These are phyloP conservation scores for Nematocida parisii DNA, from an alignment of 371 early-diverging fungal genomes.

Conservation along the genomic window DNA sequence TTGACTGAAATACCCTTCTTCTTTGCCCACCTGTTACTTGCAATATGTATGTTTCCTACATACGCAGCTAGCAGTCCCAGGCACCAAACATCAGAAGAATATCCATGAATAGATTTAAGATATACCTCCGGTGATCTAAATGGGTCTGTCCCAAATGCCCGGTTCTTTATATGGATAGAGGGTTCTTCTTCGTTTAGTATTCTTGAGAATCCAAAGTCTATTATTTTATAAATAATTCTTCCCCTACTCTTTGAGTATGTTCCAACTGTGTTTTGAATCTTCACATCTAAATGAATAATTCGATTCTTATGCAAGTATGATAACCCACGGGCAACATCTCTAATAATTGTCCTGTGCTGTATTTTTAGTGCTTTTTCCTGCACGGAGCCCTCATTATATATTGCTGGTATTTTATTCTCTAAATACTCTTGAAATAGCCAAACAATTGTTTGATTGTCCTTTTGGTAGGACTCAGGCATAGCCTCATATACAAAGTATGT, in stretches of 20 bases:
- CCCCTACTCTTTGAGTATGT: constrained; percentile 21
- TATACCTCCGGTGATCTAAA: constrained; percentile 69
- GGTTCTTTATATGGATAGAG: constrained; percentile 48
- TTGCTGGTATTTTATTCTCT: constrained; percentile 51
- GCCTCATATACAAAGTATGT: constrained; percentile 55
- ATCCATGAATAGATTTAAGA: constrained; percentile 63
- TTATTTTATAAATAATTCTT: constrained; percentile 65
- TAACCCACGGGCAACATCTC: constrained; percentile 62
- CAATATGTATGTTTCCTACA: not conserved
- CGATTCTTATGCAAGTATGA: constrained; percentile 63
- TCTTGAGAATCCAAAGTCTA: constrained; percentile 68
- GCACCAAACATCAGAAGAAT: constrained; percentile 68
- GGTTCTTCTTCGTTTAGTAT: not conserved
- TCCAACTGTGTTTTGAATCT: constrained; percentile 69
- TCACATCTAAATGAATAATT: constrained; percentile 69
- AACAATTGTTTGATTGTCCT: constrained; percentile 58
- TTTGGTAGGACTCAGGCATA: constrained; percentile 25
- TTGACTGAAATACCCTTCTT: not conserved
- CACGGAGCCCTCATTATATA: constrained; percentile 31
- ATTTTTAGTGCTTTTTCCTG: constrained; percentile 29
- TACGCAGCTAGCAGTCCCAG: constrained; percentile 43
- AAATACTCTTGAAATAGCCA: constrained; percentile 68
- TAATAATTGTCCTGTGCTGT: constrained; percentile 58
- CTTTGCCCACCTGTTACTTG: not conserved
- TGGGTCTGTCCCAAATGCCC: constrained; percentile 68